These are phyloP conservation scores for Pyrus hybrid DNA, from an alignment of 331 rosid genomes.

Conservation along the genomic window DNA sequence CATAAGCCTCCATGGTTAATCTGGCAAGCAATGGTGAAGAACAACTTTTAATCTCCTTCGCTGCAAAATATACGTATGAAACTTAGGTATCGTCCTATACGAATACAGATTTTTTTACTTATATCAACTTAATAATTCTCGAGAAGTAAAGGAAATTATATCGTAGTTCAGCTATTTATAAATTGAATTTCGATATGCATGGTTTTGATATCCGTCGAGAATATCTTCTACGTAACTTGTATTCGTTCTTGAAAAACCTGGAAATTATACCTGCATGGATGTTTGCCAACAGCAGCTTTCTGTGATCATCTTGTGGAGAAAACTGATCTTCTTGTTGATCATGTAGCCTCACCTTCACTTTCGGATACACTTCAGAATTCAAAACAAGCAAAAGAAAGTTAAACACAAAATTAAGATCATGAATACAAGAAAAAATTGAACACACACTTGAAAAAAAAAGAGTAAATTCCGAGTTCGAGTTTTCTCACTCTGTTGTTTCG, in stretches of 20 bases:
- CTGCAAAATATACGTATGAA: slow-evolving; percentile 1
- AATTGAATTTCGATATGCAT: too few species aligned
- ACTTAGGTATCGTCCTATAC: too few species aligned
- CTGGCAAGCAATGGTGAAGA: slow-evolving; percentile 15
- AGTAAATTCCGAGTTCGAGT: too few species aligned
- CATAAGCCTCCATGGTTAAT: slow-evolving; percentile 26
- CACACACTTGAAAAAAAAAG: background rate
- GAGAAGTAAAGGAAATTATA: too few species aligned
- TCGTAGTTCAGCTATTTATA: too few species aligned
- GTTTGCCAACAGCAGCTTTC: slow-evolving; percentile 6
- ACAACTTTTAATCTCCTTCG: slow-evolving; percentile 14
- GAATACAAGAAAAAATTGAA: background rate
- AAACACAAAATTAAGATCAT: background rate
- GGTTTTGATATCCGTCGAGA: too few species aligned
- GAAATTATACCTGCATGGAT: background rate
- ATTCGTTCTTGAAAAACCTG: background rate
- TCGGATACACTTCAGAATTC: slow-evolving; percentile 41
- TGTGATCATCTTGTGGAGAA: slow-evolving; percentile 16
- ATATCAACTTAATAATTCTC: too few species aligned
- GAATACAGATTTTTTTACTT: too few species aligned
- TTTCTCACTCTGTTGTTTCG: slow-evolving; percentile 1
- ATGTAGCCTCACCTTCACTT: slow-evolving; percentile 31
- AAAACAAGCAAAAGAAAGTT: background rate
- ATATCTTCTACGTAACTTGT: too few species aligned
- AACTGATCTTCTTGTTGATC: slow-evolving; percentile 22